These are phyloP conservation scores for Calvatia gigantea DNA, from an alignment of 768 basidiomycete genomes.

Conservation along the genomic window DNA sequence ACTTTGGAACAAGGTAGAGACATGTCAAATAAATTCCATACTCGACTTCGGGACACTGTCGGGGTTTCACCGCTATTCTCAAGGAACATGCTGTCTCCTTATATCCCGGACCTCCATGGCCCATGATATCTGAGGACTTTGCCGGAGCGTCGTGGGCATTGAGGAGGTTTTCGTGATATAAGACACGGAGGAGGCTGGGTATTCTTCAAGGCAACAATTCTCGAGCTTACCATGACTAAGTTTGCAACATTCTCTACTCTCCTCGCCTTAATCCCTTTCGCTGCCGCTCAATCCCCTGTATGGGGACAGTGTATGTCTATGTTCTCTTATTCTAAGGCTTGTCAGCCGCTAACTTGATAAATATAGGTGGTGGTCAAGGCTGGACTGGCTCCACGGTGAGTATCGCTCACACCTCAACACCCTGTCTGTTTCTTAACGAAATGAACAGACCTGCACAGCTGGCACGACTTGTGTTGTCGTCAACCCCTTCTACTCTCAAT, in stretches of 20 bases:
- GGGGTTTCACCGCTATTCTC: too few species aligned
- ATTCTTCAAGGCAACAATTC: background rate
- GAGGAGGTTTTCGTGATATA: background rate
- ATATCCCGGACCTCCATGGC: too few species aligned
- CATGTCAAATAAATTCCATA: too few species aligned
- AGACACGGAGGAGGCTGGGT: background rate
- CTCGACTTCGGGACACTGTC: too few species aligned
- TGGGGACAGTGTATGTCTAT: slow-evolving; percentile 21
- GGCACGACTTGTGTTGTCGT: slow-evolving; percentile 36
- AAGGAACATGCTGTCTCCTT: too few species aligned
- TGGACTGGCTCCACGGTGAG: slow-evolving; percentile 29
- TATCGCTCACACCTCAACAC: background rate
- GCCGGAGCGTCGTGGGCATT: background rate
- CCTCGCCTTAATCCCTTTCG: slow-evolving; percentile 14
- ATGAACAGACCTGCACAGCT: slow-evolving; percentile 6
- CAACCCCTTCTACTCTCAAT: background rate
- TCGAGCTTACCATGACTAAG: background rate
- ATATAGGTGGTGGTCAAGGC: slow-evolving; percentile 19
- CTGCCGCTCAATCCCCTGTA: slow-evolving; percentile 18
- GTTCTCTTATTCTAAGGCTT: background rate
- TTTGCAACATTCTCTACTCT: slow-evolving; percentile 10
- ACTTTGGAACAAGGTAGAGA: too few species aligned
- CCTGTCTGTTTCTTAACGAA: background rate
- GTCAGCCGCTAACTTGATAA: background rate
- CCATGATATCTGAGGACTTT: too few species aligned